Evolutionary conservation across 306 rosid species (phyloP).

Genomic region (Dalbergia oliveri): DNA sequence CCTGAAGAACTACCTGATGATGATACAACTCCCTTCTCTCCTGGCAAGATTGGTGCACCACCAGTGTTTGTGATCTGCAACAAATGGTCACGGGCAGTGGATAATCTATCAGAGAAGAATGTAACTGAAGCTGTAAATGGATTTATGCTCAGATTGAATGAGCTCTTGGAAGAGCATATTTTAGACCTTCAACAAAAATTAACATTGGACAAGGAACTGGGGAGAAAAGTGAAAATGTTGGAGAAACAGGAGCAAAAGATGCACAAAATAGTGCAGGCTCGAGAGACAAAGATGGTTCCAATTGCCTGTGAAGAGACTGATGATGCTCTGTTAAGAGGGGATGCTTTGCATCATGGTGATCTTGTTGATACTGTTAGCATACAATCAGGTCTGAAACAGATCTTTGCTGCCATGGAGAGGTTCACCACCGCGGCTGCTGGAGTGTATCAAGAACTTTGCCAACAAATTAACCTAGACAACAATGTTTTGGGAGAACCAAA

Average conservation of each 20-base stretch:
- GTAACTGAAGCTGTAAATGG: conserved; percentile 61
- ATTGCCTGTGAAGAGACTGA: conserved; percentile 48
- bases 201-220: conserved; percentile 57
- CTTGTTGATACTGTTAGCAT: conserved; percentile 34
- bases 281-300: conserved; percentile 45
- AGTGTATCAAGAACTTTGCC: conserved; percentile 67
- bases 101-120: conserved; percentile 60
- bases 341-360: conserved; percentile 39
- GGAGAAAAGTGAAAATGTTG: conserved; percentile 51
- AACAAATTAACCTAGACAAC: conserved; percentile 51
- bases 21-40: conserved; percentile 51
- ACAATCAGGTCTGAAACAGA: conserved; percentile 59
- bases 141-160: conserved; percentile 49
- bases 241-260: conserved; percentile 60
- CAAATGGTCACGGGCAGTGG: conserved; percentile 69
- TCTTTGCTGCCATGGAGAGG: conserved; percentile 65
- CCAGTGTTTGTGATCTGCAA: conserved; percentile 61
- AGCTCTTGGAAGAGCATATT: conserved; percentile 53
- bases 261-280: conserved; percentile 52
- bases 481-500: conserved; percentile 44
- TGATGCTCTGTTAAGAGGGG: conserved; percentile 14
- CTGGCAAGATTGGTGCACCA: conserved; percentile 64
- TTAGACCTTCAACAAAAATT: conserved; percentile 54
- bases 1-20: conserved; percentile 57
- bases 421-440: conserved; percentile 58